A percentile compares a stretch with the other conserved stretches of the same genome.
These are phyloP conservation scores for Umbelopsis sp. DNA, from an alignment of 371 early-diverging fungal genomes.

Conservation along the genomic window DNA sequence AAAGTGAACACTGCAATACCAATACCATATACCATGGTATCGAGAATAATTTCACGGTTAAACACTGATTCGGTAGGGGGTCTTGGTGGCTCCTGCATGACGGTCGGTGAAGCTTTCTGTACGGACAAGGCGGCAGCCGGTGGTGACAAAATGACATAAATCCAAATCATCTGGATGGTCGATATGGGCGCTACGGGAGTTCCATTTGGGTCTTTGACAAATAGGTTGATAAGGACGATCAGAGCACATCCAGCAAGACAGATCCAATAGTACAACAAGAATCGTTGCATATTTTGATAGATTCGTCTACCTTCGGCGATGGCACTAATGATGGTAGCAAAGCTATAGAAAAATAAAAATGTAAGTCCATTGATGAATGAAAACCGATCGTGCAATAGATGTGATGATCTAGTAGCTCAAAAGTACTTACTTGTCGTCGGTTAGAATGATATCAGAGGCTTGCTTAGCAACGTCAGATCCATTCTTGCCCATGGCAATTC, in stretches of 20 bases:
- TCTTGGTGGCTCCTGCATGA: conserved; percentile 87
- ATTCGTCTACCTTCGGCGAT: conserved; percentile 86
- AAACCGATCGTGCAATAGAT: too few species aligned
- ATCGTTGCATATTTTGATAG: conserved; percentile 93
- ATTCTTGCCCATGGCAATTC: conserved; percentile 89
- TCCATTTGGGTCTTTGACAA: conserved; percentile 76
- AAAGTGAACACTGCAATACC: conserved; percentile 65
- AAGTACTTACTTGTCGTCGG: conserved; percentile 68
- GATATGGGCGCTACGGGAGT: conserved; percentile 65
- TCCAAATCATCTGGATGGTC: conserved; percentile 38
- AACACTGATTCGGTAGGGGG: conserved; percentile 70
- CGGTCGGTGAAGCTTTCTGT: conserved; percentile 76
- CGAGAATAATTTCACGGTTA: conserved; percentile 43
- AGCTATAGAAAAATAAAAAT: conserved; percentile 27
- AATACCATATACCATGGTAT: conserved; percentile 32
- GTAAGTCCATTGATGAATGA: background rate
- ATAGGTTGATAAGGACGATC: conserved; percentile 68
- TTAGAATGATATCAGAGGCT: conserved; percentile 88
- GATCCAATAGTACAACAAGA: conserved; percentile 80
- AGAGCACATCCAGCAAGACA: conserved; percentile 49
- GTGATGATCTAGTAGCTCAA: background rate
- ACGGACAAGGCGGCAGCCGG: conserved; percentile 80
- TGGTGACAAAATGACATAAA: conserved; percentile 57
- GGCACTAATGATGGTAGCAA: conserved; percentile 84
- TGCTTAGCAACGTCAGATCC: conserved; percentile 95